Conservation (phyloP, 2,329 filamentous ascomycete genomes). For the Talaromyces albobiverticillius region DNA sequence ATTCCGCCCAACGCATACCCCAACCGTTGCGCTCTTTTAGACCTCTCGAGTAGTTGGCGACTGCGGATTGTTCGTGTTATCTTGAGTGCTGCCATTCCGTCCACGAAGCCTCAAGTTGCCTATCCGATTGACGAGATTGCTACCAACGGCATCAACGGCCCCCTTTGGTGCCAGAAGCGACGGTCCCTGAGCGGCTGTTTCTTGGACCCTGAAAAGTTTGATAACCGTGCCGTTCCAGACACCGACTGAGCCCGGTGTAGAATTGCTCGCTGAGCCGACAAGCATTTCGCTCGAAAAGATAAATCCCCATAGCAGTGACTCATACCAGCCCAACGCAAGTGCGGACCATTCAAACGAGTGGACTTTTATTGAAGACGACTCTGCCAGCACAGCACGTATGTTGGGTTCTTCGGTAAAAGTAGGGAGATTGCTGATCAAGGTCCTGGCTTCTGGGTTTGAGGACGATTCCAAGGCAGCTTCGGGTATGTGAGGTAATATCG, state of each 20-base stretch:
- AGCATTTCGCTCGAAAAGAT: conserved; percentile 90
- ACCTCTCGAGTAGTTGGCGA: conserved; percentile 36
- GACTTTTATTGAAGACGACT: conserved; percentile 70
- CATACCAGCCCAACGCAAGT: conserved; percentile 89
- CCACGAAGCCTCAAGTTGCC: conserved; percentile 73
- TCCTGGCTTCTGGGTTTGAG: conserved; percentile 39
- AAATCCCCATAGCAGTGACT: conserved; percentile 89
- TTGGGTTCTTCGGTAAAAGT: conserved; percentile 50
- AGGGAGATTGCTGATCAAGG: conserved; percentile 41
- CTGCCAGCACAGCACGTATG: conserved; percentile 64
- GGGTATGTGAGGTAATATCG: conserved; percentile 51
- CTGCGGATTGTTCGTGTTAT: conserved; percentile 26
- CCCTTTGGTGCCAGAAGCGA: conserved; percentile 80
- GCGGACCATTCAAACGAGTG: conserved; percentile 95
- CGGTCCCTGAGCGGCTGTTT: conserved; percentile 74
- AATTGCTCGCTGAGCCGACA: conserved; percentile 40
- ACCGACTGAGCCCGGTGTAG: conserved; percentile 77
- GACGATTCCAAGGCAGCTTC: conserved; percentile 44
- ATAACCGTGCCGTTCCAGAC: conserved; percentile 92
- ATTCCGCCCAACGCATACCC: too few relatives aligned
- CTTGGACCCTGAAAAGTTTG: conserved; percentile 84
- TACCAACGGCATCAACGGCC: conserved; percentile 89
- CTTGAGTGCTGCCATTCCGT: conserved; percentile 33
- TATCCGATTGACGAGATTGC: conserved; percentile 82
- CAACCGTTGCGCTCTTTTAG: conserved; percentile 17